phyloP scores from a whole-genome alignment of 164 flowering plant species.

The Buxus sempervirens region DNA sequence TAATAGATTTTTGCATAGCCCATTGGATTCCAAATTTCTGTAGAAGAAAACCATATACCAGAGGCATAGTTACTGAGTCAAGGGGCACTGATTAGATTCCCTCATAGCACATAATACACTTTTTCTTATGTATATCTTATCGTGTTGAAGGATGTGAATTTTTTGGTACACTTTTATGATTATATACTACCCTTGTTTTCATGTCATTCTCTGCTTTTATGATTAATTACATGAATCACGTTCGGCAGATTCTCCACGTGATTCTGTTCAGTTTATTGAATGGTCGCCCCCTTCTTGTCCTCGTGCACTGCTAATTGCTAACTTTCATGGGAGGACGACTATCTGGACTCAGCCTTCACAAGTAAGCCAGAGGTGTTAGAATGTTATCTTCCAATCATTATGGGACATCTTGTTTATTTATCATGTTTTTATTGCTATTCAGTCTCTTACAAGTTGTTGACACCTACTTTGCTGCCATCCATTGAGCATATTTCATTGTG shows the following conservation, averaged over 20 bases:
- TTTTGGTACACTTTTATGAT: neutral
- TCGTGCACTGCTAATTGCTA: slow-evolving; percentile 85
- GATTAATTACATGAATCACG: slow-evolving; percentile 3
- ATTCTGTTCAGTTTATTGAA: slow-evolving; percentile 96
- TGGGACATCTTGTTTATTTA: neutral
- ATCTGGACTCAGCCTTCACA: slow-evolving; percentile 93
- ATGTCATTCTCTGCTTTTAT: neutral
- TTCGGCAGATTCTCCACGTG: slow-evolving; percentile 93
- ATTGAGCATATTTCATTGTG: neutral
- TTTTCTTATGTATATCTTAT: neutral
- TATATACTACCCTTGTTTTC: neutral
- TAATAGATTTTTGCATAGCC: no score
- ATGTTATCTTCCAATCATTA: slow-evolving; percentile 1
- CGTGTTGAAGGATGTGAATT: neutral
- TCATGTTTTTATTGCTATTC: neutral
- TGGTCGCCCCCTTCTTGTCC: slow-evolving; percentile 96
- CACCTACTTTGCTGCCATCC: neutral
- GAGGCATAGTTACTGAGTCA: no score
- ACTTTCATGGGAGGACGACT: slow-evolving; percentile 93
- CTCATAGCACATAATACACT: no score
- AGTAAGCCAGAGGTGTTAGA: slow-evolving; percentile 37
- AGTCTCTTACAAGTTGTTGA: neutral
- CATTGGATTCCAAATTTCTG: no score
- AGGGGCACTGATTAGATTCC: no score
- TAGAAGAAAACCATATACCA: no score